phyloP scores from a whole-genome alignment of 768 basidiomycete species.

The Phlebiopsis gigantea region DNA sequence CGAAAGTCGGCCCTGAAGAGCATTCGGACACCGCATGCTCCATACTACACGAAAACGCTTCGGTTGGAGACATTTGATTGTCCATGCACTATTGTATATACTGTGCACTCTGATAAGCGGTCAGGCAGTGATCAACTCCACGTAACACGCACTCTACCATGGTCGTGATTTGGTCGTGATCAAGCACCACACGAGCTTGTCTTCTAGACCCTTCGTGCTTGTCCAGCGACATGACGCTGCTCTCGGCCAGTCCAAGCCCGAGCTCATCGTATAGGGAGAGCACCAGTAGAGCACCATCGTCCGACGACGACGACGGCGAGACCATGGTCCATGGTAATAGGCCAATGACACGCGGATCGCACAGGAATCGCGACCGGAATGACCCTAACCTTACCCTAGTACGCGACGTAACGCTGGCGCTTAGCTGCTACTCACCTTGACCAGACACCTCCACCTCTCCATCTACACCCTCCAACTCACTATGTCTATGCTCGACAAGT shows the following conservation, averaged over 20 bases:
- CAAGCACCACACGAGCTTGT: background rate
- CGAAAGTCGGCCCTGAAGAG: background rate
- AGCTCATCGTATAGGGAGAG: background rate
- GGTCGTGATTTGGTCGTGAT: background rate
- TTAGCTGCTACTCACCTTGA: slow-evolving; percentile 2
- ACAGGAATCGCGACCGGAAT: background rate
- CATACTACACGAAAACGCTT: too few species aligned
- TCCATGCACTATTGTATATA: background rate
- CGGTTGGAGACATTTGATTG: too few species aligned
- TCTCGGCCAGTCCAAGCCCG: background rate
- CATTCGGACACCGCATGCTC: background rate
- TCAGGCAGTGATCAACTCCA: background rate
- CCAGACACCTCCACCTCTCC: background rate
- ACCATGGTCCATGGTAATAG: background rate
- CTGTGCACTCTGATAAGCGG: background rate
- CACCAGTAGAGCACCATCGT: background rate
- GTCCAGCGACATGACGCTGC: background rate
- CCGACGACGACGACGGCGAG: background rate
- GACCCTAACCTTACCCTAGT: background rate
- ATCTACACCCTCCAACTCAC: background rate
- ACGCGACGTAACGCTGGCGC: slow-evolving; percentile 4
- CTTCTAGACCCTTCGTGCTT: background rate
- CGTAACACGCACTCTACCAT: background rate
- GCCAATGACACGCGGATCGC: background rate
- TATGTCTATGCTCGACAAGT: slow-evolving; percentile 74